Percentiles rank a stretch among this genome's conserved stretches.
These are phyloP conservation scores for Leccinum truebloodii DNA, from an alignment of 768 basidiomycete genomes.

Conservation along the genomic window DNA sequence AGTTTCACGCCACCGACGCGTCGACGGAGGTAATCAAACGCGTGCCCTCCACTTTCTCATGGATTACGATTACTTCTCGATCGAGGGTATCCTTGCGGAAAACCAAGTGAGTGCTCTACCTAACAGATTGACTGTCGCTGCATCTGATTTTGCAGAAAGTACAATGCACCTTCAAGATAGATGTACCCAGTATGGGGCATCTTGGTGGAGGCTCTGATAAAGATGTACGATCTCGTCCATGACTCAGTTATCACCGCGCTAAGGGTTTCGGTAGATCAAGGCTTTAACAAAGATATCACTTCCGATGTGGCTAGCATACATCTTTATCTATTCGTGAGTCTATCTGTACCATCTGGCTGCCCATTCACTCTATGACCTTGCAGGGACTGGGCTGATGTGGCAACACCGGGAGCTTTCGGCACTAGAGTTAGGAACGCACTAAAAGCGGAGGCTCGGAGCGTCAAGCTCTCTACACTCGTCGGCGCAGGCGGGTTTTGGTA, in stretches of 20 bases:
- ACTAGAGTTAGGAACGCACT: slow-evolving; percentile 81
- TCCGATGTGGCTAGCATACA: slow-evolving; percentile 91
- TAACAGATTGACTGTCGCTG: not conserved
- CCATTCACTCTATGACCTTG: slow-evolving; percentile 27
- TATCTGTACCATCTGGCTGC: not conserved
- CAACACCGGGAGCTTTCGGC: slow-evolving; percentile 77
- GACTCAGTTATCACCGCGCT: slow-evolving; percentile 6
- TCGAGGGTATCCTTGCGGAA: slow-evolving; percentile 88
- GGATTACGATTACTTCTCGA: slow-evolving; percentile 92
- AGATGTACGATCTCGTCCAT: slow-evolving; percentile 54
- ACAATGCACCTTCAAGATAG: slow-evolving; percentile 89
- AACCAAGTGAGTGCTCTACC: slow-evolving; percentile 61
- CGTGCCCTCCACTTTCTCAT: slow-evolving; percentile 38
- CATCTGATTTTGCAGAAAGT: slow-evolving; percentile 61
- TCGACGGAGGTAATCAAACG: not conserved
- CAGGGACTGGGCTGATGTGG: slow-evolving; percentile 86
- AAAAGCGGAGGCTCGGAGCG: slow-evolving; percentile 84
- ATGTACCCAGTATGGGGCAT: slow-evolving; percentile 85
- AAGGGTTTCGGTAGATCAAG: slow-evolving; percentile 57
- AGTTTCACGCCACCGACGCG: slow-evolving; percentile 26
- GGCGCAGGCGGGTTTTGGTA: slow-evolving; percentile 93
- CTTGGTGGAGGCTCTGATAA: slow-evolving; percentile 83
- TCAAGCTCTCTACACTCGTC: slow-evolving; percentile 78
- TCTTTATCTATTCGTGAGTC: slow-evolving; percentile 72
- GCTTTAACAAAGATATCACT: slow-evolving; percentile 75